These are phyloP conservation scores for Paramecium caudatum DNA, from an alignment of 73 alveolate species.

Conservation along the genomic window DNA sequence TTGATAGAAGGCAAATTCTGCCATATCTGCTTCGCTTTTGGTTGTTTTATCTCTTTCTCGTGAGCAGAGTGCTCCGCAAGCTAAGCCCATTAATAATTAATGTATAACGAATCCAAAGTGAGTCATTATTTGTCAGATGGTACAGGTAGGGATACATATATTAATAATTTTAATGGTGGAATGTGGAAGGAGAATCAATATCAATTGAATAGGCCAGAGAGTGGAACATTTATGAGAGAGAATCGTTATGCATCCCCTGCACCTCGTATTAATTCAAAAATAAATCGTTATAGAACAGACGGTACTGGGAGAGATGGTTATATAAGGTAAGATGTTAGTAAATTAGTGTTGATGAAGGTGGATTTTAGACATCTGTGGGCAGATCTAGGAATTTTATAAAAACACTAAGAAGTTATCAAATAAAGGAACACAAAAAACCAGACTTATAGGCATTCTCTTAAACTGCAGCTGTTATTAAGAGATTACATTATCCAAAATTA, in stretches of 20 bases:
- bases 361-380: neutral
- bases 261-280: slow-evolving; percentile 18
- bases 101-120: neutral
- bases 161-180: slow-evolving; percentile 24
- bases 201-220: neutral
- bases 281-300: slow-evolving; percentile 13
- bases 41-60: slow-evolving; percentile 34
- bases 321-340: neutral
- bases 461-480: neutral
- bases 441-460: neutral
- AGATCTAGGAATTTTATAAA: neutral
- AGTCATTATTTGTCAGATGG: slow-evolving; percentile 15
- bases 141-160: slow-evolving; percentile 28
- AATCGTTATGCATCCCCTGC: slow-evolving; percentile 28
- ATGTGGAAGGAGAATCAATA: neutral
- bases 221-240: neutral
- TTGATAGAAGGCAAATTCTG: slow-evolving; percentile 46
- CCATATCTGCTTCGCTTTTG: slow-evolving; percentile 17
- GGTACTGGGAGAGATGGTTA: slow-evolving; percentile 49
- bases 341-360: slow-evolving; percentile 30
- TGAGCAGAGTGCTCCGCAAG: slow-evolving; percentile 48
- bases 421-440: no score
- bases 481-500: neutral
- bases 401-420: slow-evolving; percentile 3
- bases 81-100: slow-evolving; percentile 33